These are phyloP conservation scores for Ogataea paraovalis DNA, from an alignment of 805 yeast genomes.

Conservation along the genomic window DNA sequence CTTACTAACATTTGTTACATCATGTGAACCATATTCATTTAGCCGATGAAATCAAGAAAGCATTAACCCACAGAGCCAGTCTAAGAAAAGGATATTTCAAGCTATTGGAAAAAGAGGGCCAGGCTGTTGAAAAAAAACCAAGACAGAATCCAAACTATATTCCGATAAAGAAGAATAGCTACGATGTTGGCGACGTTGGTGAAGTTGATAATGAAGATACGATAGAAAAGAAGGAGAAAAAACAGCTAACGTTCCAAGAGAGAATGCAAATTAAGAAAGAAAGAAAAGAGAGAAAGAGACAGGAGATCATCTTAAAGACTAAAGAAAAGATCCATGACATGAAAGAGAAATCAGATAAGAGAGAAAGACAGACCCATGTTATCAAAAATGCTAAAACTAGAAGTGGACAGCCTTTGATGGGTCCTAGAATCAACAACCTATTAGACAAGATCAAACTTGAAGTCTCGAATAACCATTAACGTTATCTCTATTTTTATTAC, in stretches of 20 bases:
- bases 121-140: constrained; percentile 30
- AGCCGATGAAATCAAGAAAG: constrained; percentile 66
- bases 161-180: constrained; percentile 9
- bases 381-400: constrained; percentile 52
- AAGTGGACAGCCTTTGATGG: constrained; percentile 87
- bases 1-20: background rate
- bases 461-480: constrained; percentile 7
- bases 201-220: constrained; percentile 8
- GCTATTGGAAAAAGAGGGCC: constrained; percentile 67
- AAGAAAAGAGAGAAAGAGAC: constrained; percentile 39
- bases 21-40: background rate
- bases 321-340: constrained; percentile 28
- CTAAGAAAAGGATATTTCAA: constrained; percentile 79
- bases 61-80: constrained; percentile 75
- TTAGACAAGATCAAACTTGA: constrained; percentile 70
- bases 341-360: constrained; percentile 38
- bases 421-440: constrained; percentile 75
- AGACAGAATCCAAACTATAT: background rate
- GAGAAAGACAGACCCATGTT: constrained; percentile 39
- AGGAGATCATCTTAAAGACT: constrained; percentile 38
- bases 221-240: constrained; percentile 25
- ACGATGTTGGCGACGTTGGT: no score
- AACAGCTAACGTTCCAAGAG: constrained; percentile 39
- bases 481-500: background rate
- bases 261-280: constrained; percentile 43